These are phyloP conservation scores for Hypholoma fasciculare DNA, from an alignment of 768 basidiomycete species.

Conservation along the genomic window DNA sequence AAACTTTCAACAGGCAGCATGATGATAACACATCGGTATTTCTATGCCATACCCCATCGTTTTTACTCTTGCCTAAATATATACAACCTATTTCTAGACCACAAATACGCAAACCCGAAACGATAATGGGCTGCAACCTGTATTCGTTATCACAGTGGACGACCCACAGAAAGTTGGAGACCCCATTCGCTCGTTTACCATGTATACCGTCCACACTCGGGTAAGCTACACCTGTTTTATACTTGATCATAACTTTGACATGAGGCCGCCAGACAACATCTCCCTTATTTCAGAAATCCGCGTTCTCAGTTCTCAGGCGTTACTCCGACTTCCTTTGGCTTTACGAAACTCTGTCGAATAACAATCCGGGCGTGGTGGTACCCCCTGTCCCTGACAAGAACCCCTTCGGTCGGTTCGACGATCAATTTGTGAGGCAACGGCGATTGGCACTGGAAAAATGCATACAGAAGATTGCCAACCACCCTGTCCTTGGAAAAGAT, in stretches of 20 bases:
- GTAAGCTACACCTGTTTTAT: constrained; percentile 40
- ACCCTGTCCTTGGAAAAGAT: constrained; percentile 88
- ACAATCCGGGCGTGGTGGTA: constrained; percentile 97
- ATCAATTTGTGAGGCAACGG: constrained; percentile 87
- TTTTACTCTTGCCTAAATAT: not conserved
- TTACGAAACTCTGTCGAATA: constrained; percentile 81
- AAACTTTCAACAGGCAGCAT: constrained; percentile 35
- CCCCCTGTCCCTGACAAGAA: constrained; percentile 97
- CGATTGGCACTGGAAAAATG: constrained; percentile 85
- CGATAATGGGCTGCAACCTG: constrained; percentile 57
- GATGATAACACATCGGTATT: constrained; percentile 28
- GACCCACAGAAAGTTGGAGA: constrained; percentile 98
- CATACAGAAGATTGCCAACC: constrained; percentile 89
- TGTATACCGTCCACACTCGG: constrained; percentile 94
- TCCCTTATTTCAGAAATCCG: constrained; percentile 75
- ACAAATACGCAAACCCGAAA: constrained; percentile 22
- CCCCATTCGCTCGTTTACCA: constrained; percentile 89
- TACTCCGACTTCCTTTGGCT: constrained; percentile 99
- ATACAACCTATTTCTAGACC: not conserved
- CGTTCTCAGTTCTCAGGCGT: constrained; percentile 93
- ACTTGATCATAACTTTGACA: not conserved
- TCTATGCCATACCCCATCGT: constrained; percentile 5
- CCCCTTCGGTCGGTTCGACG: constrained; percentile 89
- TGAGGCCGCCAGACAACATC: constrained; percentile 68
- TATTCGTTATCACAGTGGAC: constrained; percentile 88